phyloP scores from a whole-genome alignment of 108 stramenopile genomes.

The Nitzschia inconspicua region DNA sequence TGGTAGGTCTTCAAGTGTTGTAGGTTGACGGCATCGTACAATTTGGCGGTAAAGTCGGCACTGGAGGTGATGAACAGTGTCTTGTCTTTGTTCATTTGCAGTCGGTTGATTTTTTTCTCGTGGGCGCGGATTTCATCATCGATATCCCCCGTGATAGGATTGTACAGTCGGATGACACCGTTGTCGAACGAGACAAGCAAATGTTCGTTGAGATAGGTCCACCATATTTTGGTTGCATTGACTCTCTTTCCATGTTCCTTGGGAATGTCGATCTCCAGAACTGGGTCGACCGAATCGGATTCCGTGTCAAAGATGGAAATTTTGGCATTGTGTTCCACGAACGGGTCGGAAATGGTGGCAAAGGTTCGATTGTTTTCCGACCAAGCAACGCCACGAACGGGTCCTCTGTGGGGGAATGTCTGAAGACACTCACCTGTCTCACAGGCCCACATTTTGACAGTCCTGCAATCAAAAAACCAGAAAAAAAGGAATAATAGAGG shows the following conservation, averaged over 20 bases:
- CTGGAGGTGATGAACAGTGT: conserved; percentile 93
- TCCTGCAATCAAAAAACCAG: conserved; percentile 7
- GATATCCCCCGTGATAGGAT: conserved; percentile 83
- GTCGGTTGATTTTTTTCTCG: conserved; percentile 90
- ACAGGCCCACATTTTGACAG: conserved; percentile 85
- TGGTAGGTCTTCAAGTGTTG: conserved; percentile 90
- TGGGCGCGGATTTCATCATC: conserved; percentile 78
- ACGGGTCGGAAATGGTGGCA: conserved; percentile 95
- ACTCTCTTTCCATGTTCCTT: conserved; percentile 70
- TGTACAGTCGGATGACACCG: conserved; percentile 88
- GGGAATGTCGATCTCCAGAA: conserved; percentile 83
- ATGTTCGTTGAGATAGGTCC: conserved; percentile 89
- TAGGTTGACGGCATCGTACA: conserved; percentile 92
- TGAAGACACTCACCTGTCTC: conserved; percentile 88
- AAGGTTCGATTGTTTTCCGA: conserved; percentile 92
- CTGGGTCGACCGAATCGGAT: conserved; percentile 44
- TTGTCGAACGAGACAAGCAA: conserved; percentile 92
- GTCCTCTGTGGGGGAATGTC: conserved; percentile 87
- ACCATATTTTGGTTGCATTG: conserved; percentile 86
- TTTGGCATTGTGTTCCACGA: conserved; percentile 89
- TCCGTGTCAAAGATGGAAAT: conserved; percentile 89
- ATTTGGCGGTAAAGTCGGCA: conserved; percentile 91
- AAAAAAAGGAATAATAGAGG: background rate
- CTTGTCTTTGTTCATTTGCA: conserved; percentile 92
- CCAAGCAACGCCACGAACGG: conserved; percentile 89